Base-by-base conservation (phyloP, 306 rosid species). In the Rosa rugosa region DNA sequence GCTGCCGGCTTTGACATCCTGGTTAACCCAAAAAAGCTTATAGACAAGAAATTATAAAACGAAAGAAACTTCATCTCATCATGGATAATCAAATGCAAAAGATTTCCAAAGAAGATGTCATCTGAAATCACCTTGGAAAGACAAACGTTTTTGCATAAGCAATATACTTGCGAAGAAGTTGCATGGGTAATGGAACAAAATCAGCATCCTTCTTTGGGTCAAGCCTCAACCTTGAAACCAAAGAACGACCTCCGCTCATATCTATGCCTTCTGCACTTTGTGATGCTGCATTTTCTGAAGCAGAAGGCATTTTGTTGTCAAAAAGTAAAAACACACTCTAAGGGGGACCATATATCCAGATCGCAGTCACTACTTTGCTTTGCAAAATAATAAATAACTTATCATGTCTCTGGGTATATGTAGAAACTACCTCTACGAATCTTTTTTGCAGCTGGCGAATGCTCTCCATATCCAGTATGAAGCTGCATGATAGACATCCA, bases 1-100 rank as follows among this genome's bases (percentile, higher is more conserved):
- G 99, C 96, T 27, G 99, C 96, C 11, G 87, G 75, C 89, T 87
- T 93, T 66, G 98, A 87, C 94, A 95, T 93, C 92, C 98, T 93
- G 83, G 75, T 76, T 79, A 65, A 38, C 8, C 50, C 76, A 69
- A 69, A 14, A 56, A 80, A 46, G 73, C 80, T 78, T 85, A 76
- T 64, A 38, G 5, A 77, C 59, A 45, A 23, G 41, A 59, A 7
- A 18, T 73, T 42, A 22, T 34, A 4, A 50, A 44, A 42, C 12
- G 20, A 47, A n/a, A 38, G 20, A 2, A 73, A 60, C 50, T 40
- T 75, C 72, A 54, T 63, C 38, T 27, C 53, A 73, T 69, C 78
- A 44, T 2, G 27, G 83, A 54, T 75, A 76, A 83, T 73, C 79
- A 63, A 72, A 72, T 71, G 67, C 53, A 69, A 45, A 51, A 54